Percentiles rank a stretch among this genome's conserved stretches.
Conservation (phyloP, 2,329 filamentous ascomycete genomes). For the Phialophora macrospora region DNA sequence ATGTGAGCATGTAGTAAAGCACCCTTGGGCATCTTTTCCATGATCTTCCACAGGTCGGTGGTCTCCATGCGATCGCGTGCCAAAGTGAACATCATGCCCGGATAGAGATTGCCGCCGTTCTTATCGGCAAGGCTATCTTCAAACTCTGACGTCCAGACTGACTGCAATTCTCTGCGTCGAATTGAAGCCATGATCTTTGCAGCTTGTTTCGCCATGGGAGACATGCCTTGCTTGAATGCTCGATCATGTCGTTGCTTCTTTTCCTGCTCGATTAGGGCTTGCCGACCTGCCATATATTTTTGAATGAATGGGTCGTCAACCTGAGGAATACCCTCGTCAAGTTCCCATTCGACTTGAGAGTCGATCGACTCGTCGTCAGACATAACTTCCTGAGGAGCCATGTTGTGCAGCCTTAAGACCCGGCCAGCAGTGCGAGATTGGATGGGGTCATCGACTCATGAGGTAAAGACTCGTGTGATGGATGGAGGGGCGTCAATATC, state of each 20-base stretch:
- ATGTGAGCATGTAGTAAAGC: slow-evolving; percentile 83
- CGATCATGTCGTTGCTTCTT: slow-evolving; percentile 79
- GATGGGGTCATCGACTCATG: not conserved
- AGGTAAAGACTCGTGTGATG: slow-evolving; percentile 4
- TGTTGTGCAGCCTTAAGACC: slow-evolving; percentile 6
- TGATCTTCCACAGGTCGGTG: slow-evolving; percentile 85
- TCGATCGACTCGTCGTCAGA: slow-evolving; percentile 34
- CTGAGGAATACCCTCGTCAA: slow-evolving; percentile 53
- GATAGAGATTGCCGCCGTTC: slow-evolving; percentile 69
- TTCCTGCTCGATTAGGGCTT: slow-evolving; percentile 78
- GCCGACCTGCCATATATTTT: slow-evolving; percentile 77
- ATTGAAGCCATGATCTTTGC: slow-evolving; percentile 80
- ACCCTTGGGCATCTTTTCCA: slow-evolving; percentile 87
- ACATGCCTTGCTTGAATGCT: slow-evolving; percentile 74
- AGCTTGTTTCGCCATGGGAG: slow-evolving; percentile 77
- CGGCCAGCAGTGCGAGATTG: not conserved
- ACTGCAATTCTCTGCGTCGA: slow-evolving; percentile 73
- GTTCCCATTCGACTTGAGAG: slow-evolving; percentile 42
- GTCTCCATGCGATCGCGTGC: slow-evolving; percentile 82
- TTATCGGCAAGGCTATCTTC: slow-evolving; percentile 71
- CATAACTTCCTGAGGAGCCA: slow-evolving; percentile 20
- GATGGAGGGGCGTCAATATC: not conserved
- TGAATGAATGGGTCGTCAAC: slow-evolving; percentile 75
- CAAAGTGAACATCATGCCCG: slow-evolving; percentile 91
- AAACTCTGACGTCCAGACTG: slow-evolving; percentile 75